These are phyloP conservation scores for Aspergillus brunneoviolaceus DNA, from an alignment of 2,329 filamentous ascomycete species.

Conservation along the genomic window DNA sequence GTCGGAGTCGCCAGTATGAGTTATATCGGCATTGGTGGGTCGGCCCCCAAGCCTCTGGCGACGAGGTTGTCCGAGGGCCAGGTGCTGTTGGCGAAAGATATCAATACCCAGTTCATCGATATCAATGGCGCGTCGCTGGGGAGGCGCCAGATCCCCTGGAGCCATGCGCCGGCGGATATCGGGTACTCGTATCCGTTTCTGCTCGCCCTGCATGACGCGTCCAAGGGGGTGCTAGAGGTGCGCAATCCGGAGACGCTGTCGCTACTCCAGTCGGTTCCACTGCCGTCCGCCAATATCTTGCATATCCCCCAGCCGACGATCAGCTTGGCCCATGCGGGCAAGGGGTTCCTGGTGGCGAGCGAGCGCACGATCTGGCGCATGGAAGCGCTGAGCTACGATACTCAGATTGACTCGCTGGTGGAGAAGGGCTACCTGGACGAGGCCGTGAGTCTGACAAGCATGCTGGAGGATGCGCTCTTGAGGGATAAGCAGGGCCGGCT, in stretches of 20 bases:
- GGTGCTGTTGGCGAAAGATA: conserved; percentile 92
- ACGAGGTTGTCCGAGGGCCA: conserved; percentile 79
- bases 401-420: conserved; percentile 80
- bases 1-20: conserved; percentile 87
- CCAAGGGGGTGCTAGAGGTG: conserved; percentile 84
- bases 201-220: conserved; percentile 76
- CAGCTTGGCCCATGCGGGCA: conserved; percentile 91
- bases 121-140: conserved; percentile 77
- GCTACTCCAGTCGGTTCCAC: conserved; percentile 78
- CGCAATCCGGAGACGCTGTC: conserved; percentile 89
- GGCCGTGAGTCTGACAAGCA: conserved; percentile 80
- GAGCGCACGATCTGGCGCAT: conserved; percentile 94
- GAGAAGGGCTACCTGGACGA: conserved; percentile 76
- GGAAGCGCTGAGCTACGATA: conserved; percentile 87
- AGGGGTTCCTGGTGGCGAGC: conserved; percentile 90
- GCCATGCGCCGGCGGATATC: conserved; percentile 79
- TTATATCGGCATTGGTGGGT: conserved; percentile 91
- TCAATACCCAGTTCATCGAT: conserved; percentile 91
- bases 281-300: conserved; percentile 79
- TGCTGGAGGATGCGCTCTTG: conserved; percentile 90
- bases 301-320: conserved; percentile 92
- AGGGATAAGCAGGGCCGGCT: conserved; percentile 77
- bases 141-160: conserved; percentile 90
- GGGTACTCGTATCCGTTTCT: conserved; percentile 98
- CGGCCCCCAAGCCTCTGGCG: conserved; percentile 86